Conservation (phyloP, 2,329 filamentous ascomycete genomes). For the Ascochyta rabiei region DNA sequence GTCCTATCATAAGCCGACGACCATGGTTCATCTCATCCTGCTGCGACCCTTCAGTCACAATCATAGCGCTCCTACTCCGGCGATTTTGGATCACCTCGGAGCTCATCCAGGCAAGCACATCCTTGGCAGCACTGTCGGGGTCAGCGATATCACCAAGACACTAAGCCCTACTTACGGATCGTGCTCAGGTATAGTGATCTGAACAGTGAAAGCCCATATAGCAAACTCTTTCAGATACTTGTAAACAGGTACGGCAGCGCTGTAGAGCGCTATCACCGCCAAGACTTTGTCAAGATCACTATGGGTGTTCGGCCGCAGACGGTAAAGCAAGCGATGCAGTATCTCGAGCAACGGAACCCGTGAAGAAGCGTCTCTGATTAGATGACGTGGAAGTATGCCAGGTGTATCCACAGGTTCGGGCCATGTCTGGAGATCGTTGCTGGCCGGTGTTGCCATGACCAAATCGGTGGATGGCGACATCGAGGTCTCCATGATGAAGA, state of each 20-base stretch:
- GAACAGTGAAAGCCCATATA: constrained; percentile 27
- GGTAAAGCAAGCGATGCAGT: constrained; percentile 33
- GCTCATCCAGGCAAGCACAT: constrained; percentile 37
- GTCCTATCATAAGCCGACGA: background rate
- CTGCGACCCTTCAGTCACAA: constrained; percentile 24
- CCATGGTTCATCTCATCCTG: constrained; percentile 5
- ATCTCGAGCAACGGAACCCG: constrained; percentile 37
- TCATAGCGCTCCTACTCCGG: constrained; percentile 30
- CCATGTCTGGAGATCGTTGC: constrained; percentile 20
- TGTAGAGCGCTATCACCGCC: constrained; percentile 33
- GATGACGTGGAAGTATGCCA: constrained; percentile 31
- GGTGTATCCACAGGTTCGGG: constrained; percentile 33
- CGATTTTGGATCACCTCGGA: constrained; percentile 31
- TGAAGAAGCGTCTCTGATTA: constrained; percentile 25
- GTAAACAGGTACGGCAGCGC: constrained; percentile 26
- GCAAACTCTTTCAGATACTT: constrained; percentile 24
- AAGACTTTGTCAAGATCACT: constrained; percentile 32
- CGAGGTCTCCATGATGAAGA: constrained; percentile 4
- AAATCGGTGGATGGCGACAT: constrained; percentile 7
- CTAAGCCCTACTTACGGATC: constrained; percentile 19
- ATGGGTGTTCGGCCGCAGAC: constrained; percentile 21
- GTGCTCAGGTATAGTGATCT: constrained; percentile 30
- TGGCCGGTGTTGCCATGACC: constrained; percentile 2
- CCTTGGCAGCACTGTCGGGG: constrained; percentile 21
- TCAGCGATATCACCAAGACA: background rate